Evolutionary conservation across 2,329 filamentous ascomycete species (phyloP).

Genomic region (Verticillium albo-atrum): DNA sequence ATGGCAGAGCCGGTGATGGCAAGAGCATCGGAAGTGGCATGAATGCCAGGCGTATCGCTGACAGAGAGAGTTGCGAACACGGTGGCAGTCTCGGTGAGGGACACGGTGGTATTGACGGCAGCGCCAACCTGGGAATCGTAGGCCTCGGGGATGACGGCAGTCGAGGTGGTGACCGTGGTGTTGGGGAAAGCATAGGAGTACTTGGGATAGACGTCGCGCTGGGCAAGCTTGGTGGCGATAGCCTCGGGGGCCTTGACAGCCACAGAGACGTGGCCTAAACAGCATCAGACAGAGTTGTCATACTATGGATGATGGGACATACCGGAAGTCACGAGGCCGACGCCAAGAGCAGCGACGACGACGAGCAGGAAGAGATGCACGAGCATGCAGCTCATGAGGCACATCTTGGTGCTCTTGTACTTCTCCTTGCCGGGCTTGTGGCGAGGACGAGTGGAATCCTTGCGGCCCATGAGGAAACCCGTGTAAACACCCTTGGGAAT

Average conservation of each 20-base stretch:
- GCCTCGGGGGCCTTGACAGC: neutral
- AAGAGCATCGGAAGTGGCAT: neutral
- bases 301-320: neutral
- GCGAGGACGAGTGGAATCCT: neutral
- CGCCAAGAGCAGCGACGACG: neutral
- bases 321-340: neutral
- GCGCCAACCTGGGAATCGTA: neutral
- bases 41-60: neutral
- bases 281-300: neutral
- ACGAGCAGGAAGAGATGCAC: neutral
- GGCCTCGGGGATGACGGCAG: neutral
- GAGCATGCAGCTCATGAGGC: neutral
- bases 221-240: neutral
- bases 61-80: neutral
- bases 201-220: neutral
- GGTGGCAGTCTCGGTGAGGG: neutral
- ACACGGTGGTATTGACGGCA: neutral
- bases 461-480: no score
- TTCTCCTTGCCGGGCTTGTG: neutral
- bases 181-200: neutral
- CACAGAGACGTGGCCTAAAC: neutral
- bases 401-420: neutral
- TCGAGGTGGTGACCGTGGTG: neutral
- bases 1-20: neutral
- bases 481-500: no score